Percentiles rank a stretch among this genome's conserved stretches.
Conservation (phyloP, 768 basidiomycete genomes). For the Hygrophoropsis aurantiaca region DNA sequence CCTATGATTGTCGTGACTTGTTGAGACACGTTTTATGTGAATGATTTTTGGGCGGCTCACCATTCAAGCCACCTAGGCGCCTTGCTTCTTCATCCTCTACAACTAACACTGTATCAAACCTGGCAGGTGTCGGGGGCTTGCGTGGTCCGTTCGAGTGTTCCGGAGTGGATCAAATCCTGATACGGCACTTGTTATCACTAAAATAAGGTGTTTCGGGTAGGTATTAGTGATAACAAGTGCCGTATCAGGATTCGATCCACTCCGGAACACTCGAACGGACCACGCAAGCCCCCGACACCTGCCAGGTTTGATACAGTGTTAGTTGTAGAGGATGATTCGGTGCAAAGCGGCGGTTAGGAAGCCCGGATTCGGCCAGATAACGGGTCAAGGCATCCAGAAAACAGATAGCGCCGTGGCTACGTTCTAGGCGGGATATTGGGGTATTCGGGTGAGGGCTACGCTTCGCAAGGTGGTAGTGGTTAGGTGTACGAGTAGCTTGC, state of each 20-base stretch:
- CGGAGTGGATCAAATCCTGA: too few species aligned
- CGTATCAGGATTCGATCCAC: background rate
- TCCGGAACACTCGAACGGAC: too few species aligned
- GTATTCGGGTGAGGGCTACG: background rate
- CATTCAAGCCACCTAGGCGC: background rate
- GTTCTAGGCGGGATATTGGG: background rate
- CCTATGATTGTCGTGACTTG: constrained; percentile 4
- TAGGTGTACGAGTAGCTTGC: background rate
- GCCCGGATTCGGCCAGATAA: background rate
- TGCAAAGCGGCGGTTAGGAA: background rate
- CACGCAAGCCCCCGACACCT: too few species aligned
- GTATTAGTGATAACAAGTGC: background rate
- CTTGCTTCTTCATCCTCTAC: too few species aligned
- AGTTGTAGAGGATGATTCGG: too few species aligned
- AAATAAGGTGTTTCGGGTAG: too few species aligned
- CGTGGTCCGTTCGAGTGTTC: background rate
- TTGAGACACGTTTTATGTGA: too few species aligned
- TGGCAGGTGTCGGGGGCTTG: background rate
- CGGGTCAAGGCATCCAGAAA: background rate
- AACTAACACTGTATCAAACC: background rate
- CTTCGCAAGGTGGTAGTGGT: background rate
- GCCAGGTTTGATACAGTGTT: too few species aligned
- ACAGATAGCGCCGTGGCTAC: background rate
- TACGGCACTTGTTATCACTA: too few species aligned
- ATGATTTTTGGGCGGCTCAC: too few species aligned